These are phyloP conservation scores for Oryza australiensis DNA, from an alignment of 176 grass and related monocot genomes.

Conservation along the genomic window DNA sequence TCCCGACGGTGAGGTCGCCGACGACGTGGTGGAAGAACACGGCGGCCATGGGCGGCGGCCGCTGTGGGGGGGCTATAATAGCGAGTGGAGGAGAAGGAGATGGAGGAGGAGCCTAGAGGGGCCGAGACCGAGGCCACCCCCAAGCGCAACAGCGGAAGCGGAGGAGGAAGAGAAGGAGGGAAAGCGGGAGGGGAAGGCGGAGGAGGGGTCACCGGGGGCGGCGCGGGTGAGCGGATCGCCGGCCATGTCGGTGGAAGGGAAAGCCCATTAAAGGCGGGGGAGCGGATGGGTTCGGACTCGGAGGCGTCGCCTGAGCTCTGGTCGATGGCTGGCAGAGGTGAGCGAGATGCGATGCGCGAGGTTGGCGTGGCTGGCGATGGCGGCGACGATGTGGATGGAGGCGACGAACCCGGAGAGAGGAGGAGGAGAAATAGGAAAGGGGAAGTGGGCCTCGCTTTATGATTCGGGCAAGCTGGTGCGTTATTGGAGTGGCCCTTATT, in stretches of 20 bases:
- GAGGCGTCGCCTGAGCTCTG: neutral
- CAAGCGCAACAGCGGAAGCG: slow-evolving; percentile 11
- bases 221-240: slow-evolving; percentile 38
- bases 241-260: slow-evolving; percentile 53
- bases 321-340: neutral
- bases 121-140: slow-evolving; percentile 32
- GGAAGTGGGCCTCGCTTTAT: neutral
- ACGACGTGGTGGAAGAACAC: slow-evolving; percentile 95
- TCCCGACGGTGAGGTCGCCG: slow-evolving; percentile 87
- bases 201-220: slow-evolving; percentile 42
- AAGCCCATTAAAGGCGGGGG: slow-evolving; percentile 62
- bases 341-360: neutral
- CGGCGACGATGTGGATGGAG: neutral
- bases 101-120: slow-evolving; percentile 70
- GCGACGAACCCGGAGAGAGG: neutral
- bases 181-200: slow-evolving; percentile 33
- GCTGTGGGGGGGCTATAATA: slow-evolving; percentile 75
- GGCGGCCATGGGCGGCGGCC: slow-evolving; percentile 47
- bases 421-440: neutral
- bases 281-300: neutral
- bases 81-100: slow-evolving; percentile 84
- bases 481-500: neutral
- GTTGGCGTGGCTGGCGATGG: neutral
- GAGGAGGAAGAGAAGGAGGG: neutral
- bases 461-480: neutral